Evolutionary conservation across 345 rosid species (phyloP).

Genomic region (Durio zibethinus): DNA sequence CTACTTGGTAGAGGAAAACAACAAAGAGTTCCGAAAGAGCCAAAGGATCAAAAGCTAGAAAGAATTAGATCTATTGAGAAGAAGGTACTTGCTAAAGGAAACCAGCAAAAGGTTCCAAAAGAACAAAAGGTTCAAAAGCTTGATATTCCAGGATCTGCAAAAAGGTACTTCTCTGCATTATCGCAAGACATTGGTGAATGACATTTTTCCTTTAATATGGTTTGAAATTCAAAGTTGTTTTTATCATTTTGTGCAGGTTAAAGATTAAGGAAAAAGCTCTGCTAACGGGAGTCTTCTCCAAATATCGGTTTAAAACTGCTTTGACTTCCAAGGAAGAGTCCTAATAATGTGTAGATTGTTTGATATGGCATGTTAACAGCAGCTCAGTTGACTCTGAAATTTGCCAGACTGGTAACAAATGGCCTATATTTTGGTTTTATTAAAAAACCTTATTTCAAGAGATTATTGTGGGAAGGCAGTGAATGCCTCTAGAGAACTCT

Average conservation of each 20-base stretch:
- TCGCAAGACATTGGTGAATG: not conserved
- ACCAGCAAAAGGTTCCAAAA: constrained; percentile 27
- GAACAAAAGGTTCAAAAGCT: constrained; percentile 34
- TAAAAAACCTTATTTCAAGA: too few species aligned
- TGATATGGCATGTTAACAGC: too few species aligned
- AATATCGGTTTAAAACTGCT: constrained; percentile 55
- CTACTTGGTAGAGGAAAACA: constrained; percentile 30
- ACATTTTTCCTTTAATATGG: not conserved
- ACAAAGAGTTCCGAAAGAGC: constrained; percentile 24
- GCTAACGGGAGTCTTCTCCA: constrained; percentile 59
- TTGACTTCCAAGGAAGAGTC: constrained; percentile 33
- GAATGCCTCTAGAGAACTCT: not conserved
- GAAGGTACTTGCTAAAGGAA: constrained; percentile 35
- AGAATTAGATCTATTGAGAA: constrained; percentile 17
- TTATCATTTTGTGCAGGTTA: constrained; percentile 43
- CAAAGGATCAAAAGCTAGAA: constrained; percentile 13
- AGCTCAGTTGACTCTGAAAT: too few species aligned
- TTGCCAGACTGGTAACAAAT: too few species aligned
- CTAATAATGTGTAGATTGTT: constrained; percentile 10
- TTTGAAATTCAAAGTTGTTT: not conserved
- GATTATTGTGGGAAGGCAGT: not conserved
- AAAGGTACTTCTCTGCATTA: constrained; percentile 38
- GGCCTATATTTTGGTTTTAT: too few species aligned
- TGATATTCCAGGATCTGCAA: constrained; percentile 57
- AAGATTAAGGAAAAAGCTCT: constrained; percentile 73